These are phyloP conservation scores for Myriangium duriaei DNA, from an alignment of 2,329 filamentous ascomycete genomes.

Conservation along the genomic window DNA sequence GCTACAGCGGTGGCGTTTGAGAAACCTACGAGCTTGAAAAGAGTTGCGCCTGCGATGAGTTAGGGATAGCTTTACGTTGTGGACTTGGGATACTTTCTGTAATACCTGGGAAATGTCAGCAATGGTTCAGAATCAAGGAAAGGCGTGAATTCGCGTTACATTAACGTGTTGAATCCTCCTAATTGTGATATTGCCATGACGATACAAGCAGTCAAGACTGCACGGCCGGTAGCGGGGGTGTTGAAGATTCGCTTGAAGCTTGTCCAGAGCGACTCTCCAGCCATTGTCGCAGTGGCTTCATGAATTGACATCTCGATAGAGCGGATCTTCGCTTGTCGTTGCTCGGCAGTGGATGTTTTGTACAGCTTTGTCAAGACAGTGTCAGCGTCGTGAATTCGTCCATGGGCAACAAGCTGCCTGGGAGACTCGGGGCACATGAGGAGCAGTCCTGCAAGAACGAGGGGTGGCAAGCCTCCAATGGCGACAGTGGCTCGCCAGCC, in stretches of 20 bases:
- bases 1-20: constrained; percentile 69
- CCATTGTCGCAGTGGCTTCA: constrained; percentile 18
- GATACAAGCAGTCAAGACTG: constrained; percentile 27
- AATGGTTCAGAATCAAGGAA: too few species aligned
- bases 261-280: constrained; percentile 20
- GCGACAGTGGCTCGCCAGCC: constrained; percentile 25
- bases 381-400: constrained; percentile 22
- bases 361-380: constrained; percentile 27
- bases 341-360: constrained; percentile 13
- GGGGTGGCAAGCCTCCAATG: constrained; percentile 24
- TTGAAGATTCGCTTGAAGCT: constrained; percentile 24
- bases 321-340: constrained; percentile 16
- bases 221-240: constrained; percentile 25
- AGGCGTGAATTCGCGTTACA: too few species aligned
- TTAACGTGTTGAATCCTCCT: constrained; percentile 57
- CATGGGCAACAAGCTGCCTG: constrained; percentile 28
- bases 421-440: constrained; percentile 25
- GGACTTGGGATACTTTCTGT: too few species aligned
- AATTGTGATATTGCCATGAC: constrained; percentile 30
- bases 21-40: constrained; percentile 54
- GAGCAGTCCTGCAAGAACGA: constrained; percentile 24
- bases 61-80: too few species aligned
- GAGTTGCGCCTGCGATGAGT: too few species aligned
- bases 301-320: constrained; percentile 21
- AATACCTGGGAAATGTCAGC: too few species aligned